Base-by-base conservation (phyloP, 2,329 filamentous ascomycete genomes). In the Phialophora expanda region DNA sequence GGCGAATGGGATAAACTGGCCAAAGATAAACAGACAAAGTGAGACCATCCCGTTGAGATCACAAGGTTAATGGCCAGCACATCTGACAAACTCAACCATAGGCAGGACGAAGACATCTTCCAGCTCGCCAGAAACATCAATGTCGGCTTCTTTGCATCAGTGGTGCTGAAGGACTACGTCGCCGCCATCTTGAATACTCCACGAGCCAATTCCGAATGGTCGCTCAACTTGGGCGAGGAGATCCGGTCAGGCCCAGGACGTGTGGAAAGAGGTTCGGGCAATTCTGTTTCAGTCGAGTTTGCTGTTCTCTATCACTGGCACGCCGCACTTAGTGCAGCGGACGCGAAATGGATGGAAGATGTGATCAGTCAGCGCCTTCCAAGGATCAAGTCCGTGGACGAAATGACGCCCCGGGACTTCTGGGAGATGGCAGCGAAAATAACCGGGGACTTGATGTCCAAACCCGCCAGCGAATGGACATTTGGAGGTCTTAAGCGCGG, bases 81-180 rank as follows among this genome's bases (percentile, higher is more conserved):
- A 14, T 74, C 73, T 58, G 74, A 77, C 32, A 73, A 76, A 55
- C 56, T 77, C 56, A 76, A 78, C 70, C 73, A 73, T 70, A 78
- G 79, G 76, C 80, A 82, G 77, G 81, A 80, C 72, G 78, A 83
- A 56, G 81, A 83, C 61, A 76, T 83, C 64, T 83, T 83, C 71
- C 81, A 83, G 66, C 70, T 81, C 12, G 71, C 76, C 14, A 76
- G 80, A 50, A 81, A 81, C 66, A 81, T 82, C 69, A 83, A 82
- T 63, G 79, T 81, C 20, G 80, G 80, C 38, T 82, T 80, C 71
- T 82, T 82, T 71, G 79, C 79, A 1, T 76, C 78, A 0, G 78
- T 82, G 3, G 80, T 82, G 1, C 66, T 82, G 46, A 79, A 77
- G 60, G 80, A 83, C 67, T 82, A 82, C 66, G 80, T 82, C 20